Base-by-base conservation (phyloP, 2,329 filamentous ascomycete species). In the Colletotrichum plurivorum region DNA sequence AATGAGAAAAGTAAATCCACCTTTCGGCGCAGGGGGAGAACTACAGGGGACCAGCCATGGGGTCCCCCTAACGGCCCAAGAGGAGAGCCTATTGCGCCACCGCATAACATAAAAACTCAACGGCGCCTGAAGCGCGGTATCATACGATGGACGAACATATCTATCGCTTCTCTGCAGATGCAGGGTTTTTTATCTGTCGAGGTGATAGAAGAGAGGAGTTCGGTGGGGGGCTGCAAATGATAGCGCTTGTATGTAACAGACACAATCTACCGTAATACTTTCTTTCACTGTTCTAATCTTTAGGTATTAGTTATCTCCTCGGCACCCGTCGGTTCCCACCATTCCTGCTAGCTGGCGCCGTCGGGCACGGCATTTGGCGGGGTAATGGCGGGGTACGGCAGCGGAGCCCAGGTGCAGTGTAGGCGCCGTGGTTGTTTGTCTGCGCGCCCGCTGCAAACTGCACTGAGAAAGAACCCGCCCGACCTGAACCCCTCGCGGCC, bases 371-470 rank as follows among this genome's bases (percentile, higher is more conserved):
- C 54, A 63, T 69, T 63, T 71, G 69, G 65, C 69, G 69, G 69
- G 69, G 69, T 71, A 69, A 71, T 71, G 69, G 69, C 69, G 69
- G 69, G 69, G 69, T 71, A 71, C 25, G 67, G 51, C 56, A 31
- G 22, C 22, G 22, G 22, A 22, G 22, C 22, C 22, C 22, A 22
- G n/a, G 2, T 22, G 22, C 22, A 22, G n/a, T n/a, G 22, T 22
- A 22, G 22, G 22, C 22, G 22, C 22, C 22, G 22, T 22, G 22
- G 22, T 22, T 22, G 22, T 22, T 22, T 22, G 22, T 22, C 22
- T 22, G 22, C 22, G 22, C 22, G 22, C 22, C 22, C 65, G 59
- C 55, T 63, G 56, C 49, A 60, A 48, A 49, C 63, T 56, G 61
- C 56, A 4, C 22, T 22, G 22, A 22, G 22, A 22, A n/a, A n/a